Evolutionary conservation across 2,329 filamentous ascomycete species (phyloP).

Genomic region (Nannizzia gypsea): DNA sequence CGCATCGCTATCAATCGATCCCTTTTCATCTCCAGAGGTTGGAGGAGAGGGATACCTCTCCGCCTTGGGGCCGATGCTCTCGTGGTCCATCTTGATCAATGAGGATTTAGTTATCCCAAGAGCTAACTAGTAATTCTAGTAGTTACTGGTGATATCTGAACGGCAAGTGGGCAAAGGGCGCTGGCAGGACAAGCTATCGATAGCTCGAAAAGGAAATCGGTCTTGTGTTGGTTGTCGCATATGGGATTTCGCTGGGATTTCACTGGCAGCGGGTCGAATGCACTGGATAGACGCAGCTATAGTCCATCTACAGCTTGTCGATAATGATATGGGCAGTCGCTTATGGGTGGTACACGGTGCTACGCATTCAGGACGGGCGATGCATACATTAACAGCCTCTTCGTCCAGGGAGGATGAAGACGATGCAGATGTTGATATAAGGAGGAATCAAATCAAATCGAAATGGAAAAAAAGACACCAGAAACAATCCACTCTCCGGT

Average conservation of each 20-base stretch:
- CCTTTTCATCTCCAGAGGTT: background rate
- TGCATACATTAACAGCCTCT: background rate
- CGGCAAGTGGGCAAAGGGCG: background rate
- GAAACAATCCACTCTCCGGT: background rate
- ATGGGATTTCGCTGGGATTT: background rate
- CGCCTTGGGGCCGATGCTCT: background rate
- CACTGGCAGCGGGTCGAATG: background rate
- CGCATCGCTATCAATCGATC: conserved; percentile 27
- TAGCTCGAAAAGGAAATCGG: background rate
- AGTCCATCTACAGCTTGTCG: background rate
- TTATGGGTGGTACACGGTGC: background rate
- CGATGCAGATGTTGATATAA: background rate
- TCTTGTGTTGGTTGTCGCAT: background rate
- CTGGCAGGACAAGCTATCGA: background rate
- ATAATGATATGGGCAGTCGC: background rate
- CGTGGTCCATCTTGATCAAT: background rate
- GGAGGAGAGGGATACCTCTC: background rate
- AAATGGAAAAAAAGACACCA: background rate
- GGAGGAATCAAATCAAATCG: background rate
- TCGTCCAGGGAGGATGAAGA: background rate
- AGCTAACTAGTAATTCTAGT: too few relatives aligned
- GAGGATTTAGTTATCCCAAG: too few relatives aligned
- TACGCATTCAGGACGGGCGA: background rate
- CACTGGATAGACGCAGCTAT: background rate
- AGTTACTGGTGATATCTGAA: background rate